Base-by-base conservation (phyloP, 2,329 filamentous ascomycete genomes). In the Beauveria pseudobassiana region DNA sequence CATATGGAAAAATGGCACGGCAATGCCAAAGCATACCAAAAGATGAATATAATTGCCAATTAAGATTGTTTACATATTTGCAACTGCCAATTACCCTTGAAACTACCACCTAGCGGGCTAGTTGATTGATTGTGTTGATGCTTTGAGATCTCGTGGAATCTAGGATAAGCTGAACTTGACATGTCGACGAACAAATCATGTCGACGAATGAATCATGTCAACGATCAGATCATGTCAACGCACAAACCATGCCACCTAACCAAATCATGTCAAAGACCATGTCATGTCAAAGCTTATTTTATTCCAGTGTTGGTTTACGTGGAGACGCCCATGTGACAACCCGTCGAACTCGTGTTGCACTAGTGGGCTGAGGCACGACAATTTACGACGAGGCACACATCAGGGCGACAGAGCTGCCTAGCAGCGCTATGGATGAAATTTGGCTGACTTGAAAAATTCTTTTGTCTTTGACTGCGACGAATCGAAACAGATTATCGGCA, bases 241-340 rank as follows among this genome's bases (percentile, higher is more conserved):
- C 12, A 43, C 18, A 42, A 12, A 12, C 38, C 49, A 52, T 52
- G 30, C 40, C 30, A 40, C 22, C 12, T 5, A 12, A 7, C 24
- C 7, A 28, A 3, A 3, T 30, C 52, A 30, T 28, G 40, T 45
- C 9, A 30, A 26, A 28, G 34, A n/a, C 9, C 3, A 34, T 38
- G 9, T 53, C 51, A 53, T 53, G 34, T 42, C 14, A 26, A n/a
- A 30, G 12, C 16, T 22, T n/a, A 3, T 26, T 53, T 53, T 22
- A 22, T 56, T 45, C 50, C 22, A 34, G 43, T 38, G 5, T 43
- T 30, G 9, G 26, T 49, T 22, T 12, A 49, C 55, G 55, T 58
- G 45, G 55, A 58, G 55, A 57, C 55, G 18, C 30, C 26, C 60
- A 62, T 58, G 60, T 62, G 53, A 62, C 49, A 49, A 49, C 20